Conservation (phyloP, 1,284 basidiomycete species). For the Neonothopanus nambi region DNA sequence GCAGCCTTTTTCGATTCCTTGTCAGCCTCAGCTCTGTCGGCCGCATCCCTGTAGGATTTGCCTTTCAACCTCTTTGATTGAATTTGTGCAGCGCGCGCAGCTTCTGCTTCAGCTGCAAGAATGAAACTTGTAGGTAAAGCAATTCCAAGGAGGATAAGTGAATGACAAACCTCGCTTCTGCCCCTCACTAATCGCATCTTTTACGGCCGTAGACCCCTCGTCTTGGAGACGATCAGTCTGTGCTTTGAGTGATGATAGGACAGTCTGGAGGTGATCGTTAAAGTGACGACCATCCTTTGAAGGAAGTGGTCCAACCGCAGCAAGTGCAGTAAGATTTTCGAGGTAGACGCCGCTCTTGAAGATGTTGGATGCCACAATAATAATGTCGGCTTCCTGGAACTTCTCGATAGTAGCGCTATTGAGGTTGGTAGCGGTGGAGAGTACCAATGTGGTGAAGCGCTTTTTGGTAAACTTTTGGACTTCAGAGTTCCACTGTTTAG, state of each 20-base stretch:
- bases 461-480: slow-evolving; percentile 77
- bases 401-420: slow-evolving; percentile 77
- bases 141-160: slow-evolving; percentile 10
- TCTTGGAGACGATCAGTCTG: slow-evolving; percentile 71
- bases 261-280: slow-evolving; percentile 71
- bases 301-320: slow-evolving; percentile 67
- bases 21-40: slow-evolving; percentile 35
- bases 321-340: slow-evolving; percentile 71
- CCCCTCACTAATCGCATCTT: slow-evolving; percentile 60
- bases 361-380: slow-evolving; percentile 85
- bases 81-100: slow-evolving; percentile 43
- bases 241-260: slow-evolving; percentile 54
- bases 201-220: slow-evolving; percentile 61
- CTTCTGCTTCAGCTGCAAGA: slow-evolving; percentile 45
- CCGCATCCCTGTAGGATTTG: slow-evolving; percentile 64
- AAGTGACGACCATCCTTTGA: slow-evolving; percentile 84
- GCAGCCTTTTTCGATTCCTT: slow-evolving; percentile 20
- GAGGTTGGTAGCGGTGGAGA: slow-evolving; percentile 74
- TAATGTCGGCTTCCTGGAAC: slow-evolving; percentile 81
- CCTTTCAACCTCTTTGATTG: slow-evolving; percentile 73
- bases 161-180: slow-evolving; percentile 54
- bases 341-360: slow-evolving; percentile 81
- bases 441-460: slow-evolving; percentile 63
- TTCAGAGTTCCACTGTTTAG: slow-evolving; percentile 89
- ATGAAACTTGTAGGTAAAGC: slow-evolving; percentile 5